These are phyloP conservation scores for Penicillium manginii DNA, from an alignment of 495 filamentous ascomycete species.

Conservation along the genomic window DNA sequence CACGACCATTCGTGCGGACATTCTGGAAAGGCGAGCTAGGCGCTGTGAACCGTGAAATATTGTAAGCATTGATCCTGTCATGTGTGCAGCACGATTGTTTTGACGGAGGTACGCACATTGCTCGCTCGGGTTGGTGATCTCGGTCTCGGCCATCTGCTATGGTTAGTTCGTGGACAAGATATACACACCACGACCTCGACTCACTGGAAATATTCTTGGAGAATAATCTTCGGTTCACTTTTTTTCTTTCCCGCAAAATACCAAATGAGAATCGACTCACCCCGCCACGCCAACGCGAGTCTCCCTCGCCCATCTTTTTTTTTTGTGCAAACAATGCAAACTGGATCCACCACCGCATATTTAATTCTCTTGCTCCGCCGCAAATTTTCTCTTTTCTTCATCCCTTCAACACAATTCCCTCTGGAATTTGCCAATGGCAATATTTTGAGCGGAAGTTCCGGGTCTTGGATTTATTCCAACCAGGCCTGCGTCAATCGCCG, in stretches of 20 bases:
- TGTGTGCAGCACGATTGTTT: neutral
- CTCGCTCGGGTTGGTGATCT: constrained; percentile 35
- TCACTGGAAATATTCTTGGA: too few species aligned
- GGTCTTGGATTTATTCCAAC: neutral
- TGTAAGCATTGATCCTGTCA: neutral
- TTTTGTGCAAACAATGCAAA: constrained; percentile 41
- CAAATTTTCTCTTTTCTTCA: constrained; percentile 11
- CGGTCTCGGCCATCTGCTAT: constrained; percentile 34
- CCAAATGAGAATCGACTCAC: neutral
- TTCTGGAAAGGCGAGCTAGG: constrained; percentile 43
- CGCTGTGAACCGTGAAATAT: constrained; percentile 28
- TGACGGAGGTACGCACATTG: constrained; percentile 37
- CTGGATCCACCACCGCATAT: constrained; percentile 21
- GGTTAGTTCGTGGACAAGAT: neutral
- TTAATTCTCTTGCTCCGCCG: constrained; percentile 18
- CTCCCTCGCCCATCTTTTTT: constrained; percentile 26
- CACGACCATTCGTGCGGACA: constrained; percentile 47
- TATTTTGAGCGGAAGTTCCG: neutral
- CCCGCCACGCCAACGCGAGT: neutral
- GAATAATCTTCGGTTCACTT: neutral
- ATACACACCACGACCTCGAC: neutral
- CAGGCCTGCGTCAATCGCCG: neutral
- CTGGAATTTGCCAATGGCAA: neutral
- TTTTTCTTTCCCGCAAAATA: neutral
- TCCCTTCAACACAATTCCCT: neutral